Percentiles rank a stretch among this genome's conserved stretches.
Conservation (phyloP, 73 alveolate genomes). For the Symbiodinium natans region DNA sequence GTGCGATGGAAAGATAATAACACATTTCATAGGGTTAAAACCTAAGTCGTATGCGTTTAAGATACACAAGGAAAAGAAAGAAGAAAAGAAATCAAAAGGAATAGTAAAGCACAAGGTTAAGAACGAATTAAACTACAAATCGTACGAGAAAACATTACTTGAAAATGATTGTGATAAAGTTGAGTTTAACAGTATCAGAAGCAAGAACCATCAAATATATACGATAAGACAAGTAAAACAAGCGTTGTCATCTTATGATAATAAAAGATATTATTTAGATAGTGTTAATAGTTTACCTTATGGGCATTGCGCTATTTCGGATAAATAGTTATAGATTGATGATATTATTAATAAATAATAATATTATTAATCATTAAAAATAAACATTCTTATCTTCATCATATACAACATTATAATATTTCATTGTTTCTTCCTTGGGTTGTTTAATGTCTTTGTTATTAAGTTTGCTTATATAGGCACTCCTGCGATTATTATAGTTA, state of each 20-base stretch:
- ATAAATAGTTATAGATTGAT: background rate
- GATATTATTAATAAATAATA: too few species aligned
- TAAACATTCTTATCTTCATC: too few species aligned
- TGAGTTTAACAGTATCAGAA: constrained; percentile 29
- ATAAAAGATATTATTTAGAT: constrained; percentile 57
- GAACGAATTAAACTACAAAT: constrained; percentile 10
- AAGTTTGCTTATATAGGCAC: too few species aligned
- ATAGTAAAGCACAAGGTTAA: constrained; percentile 29
- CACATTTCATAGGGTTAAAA: too few species aligned
- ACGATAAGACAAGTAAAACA: constrained; percentile 15
- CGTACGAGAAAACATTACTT: constrained; percentile 1
- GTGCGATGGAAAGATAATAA: too few species aligned
- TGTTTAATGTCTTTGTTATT: too few species aligned
- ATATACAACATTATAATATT: too few species aligned
- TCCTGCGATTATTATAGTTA: too few species aligned
- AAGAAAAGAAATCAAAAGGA: constrained; percentile 29
- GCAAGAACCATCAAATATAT: constrained; percentile 48
- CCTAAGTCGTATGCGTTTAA: constrained; percentile 16
- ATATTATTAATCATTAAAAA: too few species aligned
- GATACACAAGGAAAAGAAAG: background rate
- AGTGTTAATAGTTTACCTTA: constrained; percentile 47
- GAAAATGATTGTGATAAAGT: constrained; percentile 14
- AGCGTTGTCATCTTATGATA: constrained; percentile 27
- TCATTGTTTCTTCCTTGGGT: too few species aligned
- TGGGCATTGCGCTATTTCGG: constrained; percentile 3